Conservation (phyloP, 176 grass and related monocot genomes). For the Zizania latifolia region DNA sequence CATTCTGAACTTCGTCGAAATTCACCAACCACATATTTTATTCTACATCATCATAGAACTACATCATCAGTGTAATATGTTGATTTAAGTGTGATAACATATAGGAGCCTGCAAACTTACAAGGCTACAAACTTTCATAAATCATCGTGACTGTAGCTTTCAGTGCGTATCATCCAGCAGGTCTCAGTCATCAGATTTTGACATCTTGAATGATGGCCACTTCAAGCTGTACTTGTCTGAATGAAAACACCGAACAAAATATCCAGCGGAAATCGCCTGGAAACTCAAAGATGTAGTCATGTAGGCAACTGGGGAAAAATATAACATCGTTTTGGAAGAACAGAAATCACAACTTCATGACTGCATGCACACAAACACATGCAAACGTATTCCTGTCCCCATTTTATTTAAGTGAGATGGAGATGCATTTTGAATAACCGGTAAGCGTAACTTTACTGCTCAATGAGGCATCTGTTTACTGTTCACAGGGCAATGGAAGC, state of each 20-base stretch:
- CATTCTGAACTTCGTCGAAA: not conserved
- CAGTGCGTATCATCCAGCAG: not conserved
- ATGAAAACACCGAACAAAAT: not conserved
- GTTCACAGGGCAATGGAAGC: not conserved
- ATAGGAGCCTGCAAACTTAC: no score
- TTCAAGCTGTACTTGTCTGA: not conserved
- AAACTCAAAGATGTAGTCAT: not conserved
- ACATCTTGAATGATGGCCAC: not conserved
- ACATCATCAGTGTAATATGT: no score
- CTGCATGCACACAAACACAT: not conserved
- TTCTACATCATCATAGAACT: no score
- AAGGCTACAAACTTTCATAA: no score
- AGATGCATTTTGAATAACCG: not conserved
- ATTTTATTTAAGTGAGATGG: not conserved
- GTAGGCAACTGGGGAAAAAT: not conserved
- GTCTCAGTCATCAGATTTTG: not conserved
- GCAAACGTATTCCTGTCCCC: not conserved
- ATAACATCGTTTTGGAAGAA: not conserved
- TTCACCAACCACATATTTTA: not conserved
- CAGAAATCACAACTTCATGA: not conserved
- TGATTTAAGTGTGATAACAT: no score
- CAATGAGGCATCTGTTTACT: not conserved
- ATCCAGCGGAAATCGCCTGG: not conserved
- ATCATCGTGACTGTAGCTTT: not conserved
- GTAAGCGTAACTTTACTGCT: not conserved